Base-by-base conservation (phyloP, 2,329 filamentous ascomycete genomes). In the Macrophomina pseudophaseolina region DNA sequence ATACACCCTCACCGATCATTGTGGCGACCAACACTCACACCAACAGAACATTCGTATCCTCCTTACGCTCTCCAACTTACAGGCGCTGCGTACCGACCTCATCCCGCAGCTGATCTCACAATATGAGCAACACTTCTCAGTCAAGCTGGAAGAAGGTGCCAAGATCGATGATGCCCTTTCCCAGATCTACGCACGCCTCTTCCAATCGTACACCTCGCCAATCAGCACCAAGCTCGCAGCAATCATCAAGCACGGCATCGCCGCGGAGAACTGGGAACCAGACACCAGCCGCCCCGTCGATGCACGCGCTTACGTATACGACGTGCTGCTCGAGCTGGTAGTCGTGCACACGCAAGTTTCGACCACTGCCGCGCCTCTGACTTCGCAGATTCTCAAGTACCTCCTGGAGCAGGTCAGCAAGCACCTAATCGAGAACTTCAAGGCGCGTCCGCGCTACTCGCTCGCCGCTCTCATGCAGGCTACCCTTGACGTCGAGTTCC, bases 401-500 rank as follows among this genome's bases (percentile, higher is more conserved):
- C 86, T 98, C 38, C 88, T 98, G 46, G 93, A 97, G 75, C 88
- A 93, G 74, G 86, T 91, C 11, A 94, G 91, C 11, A 82, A 86
- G 5, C 89, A 93, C 68, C 88, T 98, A n/a, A 88, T 97, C 16
- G 86, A 90, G 33, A 90, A 92, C 0, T 97, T 98, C 83, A 83
- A 86, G 77, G 76, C 83, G 42, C 88, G 80, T 0, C 78, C 84
- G 4, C 83, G 83, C 23, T 98, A 95, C 80, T 86, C 88, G 1
- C 88, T 99, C 0, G 84, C 90, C 5, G 90, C 91, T 6, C 86
- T 99, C 60, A 97, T 98, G 90, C 96, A 99, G 80, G 96, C 96
- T 1, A 99, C 95, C 0, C 87, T 99, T 1, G 95, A 99, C 74
- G 94, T 97, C 1, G 95, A 99, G 79, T 98, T 99, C 75, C 90